Base-by-base conservation (phyloP, 495 filamentous ascomycete genomes). In the Baudoinia panamericana region DNA sequence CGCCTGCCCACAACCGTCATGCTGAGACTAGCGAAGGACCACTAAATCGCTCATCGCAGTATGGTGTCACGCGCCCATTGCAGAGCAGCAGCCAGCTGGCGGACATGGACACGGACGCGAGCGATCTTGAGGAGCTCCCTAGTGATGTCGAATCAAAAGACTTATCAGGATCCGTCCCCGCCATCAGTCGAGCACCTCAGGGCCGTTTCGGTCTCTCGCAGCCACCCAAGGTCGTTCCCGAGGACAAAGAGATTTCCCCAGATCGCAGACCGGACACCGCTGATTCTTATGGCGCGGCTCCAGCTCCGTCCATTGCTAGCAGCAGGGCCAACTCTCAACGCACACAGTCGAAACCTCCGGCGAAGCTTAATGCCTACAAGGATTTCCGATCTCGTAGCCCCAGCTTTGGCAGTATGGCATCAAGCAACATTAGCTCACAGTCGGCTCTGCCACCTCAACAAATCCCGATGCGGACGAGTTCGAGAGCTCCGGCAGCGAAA, bases 381-480 rank as follows among this genome's bases (percentile, higher is more conserved):
- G 83, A 93, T 49, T 67, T 76, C 13, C 63, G 53, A 23, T 63
- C 75, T 6, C 71, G 80, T 26, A 93, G 79, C 55, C 81, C 84
- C 1, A 92, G 84, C 47, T 63, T 84, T 19, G 67, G 74, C 47
- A 66, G 81, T 68, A 48, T 67, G 49, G 56, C 39, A 9, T 62
- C 60, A 19, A 51, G 56, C 41, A 53, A 21, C 19, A 40, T 29
- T 37, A 49, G 47, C 18, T 33, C 23, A 19, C 32, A 34, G 22
- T 35, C 54, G 18, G 47, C 39, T 2, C 16, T 50, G 16, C 60
- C 60, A 24, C 61, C 59, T n/a, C 93, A 93, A 66, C 86, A 92
- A 0, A 87, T 97, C 7, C 90, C 90, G 3, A 81, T 78, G 9
- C 71, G 90, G 39, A 76, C 82, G 13, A 95, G 88, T 56, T 95